These are phyloP conservation scores for Peronospora farinosa DNA, from an alignment of 352 stramenopile genomes.

Conservation along the genomic window DNA sequence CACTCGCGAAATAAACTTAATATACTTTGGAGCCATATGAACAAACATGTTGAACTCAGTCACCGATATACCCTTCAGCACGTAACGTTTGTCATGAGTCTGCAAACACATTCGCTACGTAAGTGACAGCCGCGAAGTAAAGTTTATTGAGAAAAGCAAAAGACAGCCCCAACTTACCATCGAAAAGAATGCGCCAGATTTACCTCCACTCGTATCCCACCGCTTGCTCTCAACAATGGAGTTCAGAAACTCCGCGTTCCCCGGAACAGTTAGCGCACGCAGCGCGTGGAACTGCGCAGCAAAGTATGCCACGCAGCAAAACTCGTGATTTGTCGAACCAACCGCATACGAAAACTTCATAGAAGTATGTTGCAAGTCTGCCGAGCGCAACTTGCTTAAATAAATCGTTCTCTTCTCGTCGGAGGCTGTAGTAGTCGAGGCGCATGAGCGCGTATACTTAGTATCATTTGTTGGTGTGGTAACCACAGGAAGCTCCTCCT, in stretches of 20 bases:
- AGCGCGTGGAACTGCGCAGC: conserved; percentile 79
- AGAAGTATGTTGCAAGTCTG: conserved; percentile 69
- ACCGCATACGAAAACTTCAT: conserved; percentile 70
- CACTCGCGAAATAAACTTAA: conserved; percentile 76
- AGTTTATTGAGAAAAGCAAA: background rate
- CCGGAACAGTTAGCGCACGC: conserved; percentile 51
- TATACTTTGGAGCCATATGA: conserved; percentile 84
- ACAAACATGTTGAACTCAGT: conserved; percentile 89
- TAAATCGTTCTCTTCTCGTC: conserved; percentile 48
- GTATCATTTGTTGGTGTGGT: background rate
- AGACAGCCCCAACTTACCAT: conserved; percentile 37
- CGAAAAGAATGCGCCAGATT: conserved; percentile 83
- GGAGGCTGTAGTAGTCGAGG: conserved; percentile 8
- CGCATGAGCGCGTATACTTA: conserved; percentile 3
- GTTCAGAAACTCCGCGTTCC: conserved; percentile 77
- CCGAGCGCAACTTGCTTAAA: conserved; percentile 59
- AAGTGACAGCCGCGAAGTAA: background rate
- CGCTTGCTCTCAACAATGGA: conserved; percentile 71
- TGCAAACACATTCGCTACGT: conserved; percentile 20
- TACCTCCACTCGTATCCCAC: conserved; percentile 75
- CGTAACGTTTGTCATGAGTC: conserved; percentile 79
- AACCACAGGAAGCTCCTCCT: conserved; percentile 11
- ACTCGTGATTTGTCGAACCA: conserved; percentile 44
- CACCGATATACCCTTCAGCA: conserved; percentile 81
- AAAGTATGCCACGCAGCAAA: conserved; percentile 74